phyloP scores from a whole-genome alignment of 1,139 yeast genomes.

The Pneumocystis oryctolagi region DNA sequence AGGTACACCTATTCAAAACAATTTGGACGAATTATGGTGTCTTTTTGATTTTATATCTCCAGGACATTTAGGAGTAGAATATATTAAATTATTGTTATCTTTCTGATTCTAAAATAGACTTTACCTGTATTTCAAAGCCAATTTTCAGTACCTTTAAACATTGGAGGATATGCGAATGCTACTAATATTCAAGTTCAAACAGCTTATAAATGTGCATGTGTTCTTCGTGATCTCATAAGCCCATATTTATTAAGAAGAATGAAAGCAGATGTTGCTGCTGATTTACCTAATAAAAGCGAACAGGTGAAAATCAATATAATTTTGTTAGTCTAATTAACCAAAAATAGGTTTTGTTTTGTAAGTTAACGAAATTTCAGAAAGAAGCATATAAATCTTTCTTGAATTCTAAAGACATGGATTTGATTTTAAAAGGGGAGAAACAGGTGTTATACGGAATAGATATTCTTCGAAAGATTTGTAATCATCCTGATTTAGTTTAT shows the following conservation, averaged over 20 bases:
- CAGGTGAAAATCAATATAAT: slow-evolving; percentile 24
- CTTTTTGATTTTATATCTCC: slow-evolving; percentile 90
- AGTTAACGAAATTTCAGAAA: slow-evolving; percentile 61
- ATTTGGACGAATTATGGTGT: slow-evolving; percentile 82
- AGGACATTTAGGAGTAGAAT: slow-evolving; percentile 55
- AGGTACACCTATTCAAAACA: slow-evolving; percentile 94
- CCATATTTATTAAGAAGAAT: slow-evolving; percentile 79
- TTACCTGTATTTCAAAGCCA: slow-evolving; percentile 87
- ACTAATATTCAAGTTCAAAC: slow-evolving; percentile 91
- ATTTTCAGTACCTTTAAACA: slow-evolving; percentile 79
- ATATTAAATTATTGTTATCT: not conserved
- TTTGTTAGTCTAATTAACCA: not conserved
- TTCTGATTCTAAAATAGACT: slow-evolving; percentile 28
- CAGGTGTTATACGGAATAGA: slow-evolving; percentile 86
- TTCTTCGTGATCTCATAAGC: slow-evolving; percentile 69
- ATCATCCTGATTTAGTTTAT: slow-evolving; percentile 81
- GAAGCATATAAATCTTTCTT: slow-evolving; percentile 59
- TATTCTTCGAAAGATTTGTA: slow-evolving; percentile 75
- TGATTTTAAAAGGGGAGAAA: slow-evolving; percentile 60
- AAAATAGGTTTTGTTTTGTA: slow-evolving; percentile 61
- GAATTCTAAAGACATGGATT: slow-evolving; percentile 56
- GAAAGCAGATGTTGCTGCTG: slow-evolving; percentile 92
- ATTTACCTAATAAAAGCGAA: slow-evolving; percentile 82
- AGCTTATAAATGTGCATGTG: slow-evolving; percentile 90
- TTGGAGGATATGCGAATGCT: slow-evolving; percentile 98